Base-by-base conservation (phyloP, 176 grass and related monocot species). In the Triticum dicoccoides region DNA sequence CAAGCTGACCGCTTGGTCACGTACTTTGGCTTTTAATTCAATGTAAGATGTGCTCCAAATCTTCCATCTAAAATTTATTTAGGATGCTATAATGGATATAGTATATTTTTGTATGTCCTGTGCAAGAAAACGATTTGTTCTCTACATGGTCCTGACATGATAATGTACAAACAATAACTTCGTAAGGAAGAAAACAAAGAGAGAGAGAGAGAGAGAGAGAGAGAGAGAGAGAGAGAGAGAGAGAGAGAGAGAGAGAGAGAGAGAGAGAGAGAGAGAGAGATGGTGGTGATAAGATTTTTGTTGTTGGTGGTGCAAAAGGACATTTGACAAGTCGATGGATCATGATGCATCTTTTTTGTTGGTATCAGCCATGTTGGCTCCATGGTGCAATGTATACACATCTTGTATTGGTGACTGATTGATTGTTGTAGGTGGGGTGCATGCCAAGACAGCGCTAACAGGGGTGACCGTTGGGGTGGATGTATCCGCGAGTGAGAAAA, bases 391-490 rank as follows among this genome's bases (percentile, higher is more conserved):
- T 81, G 78, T 3, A 83, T 86, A 45, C 11, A 77, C 47, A 77
- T 77, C 25, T 59, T 59, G 18, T 5, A 18, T 10, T 54, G 8
- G 34, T 87, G 61, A 77, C 27, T 34, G 47, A 77, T 68, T 70
- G 64, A 77, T 80, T 68, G 17, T 30, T 79, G 84, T 80, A 98
- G 95, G 89, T 80, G 88, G 89, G 67, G 77, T 17, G 9, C 83
- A 92, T 15, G 87, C 66, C 9, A 94, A 88, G 85, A 94, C 97
- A 23, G 21, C 89, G 24, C 79, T 99, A 8, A 99, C 97, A 39
- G 97, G 97, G 69, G 92, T 94, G 11, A 81, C 92, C 0, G 87
- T 96, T 52, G 97, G 97, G 23, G 87, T 96, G 17, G 97, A 94
- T 23, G 94, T 99, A 9, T 81, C 87, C 1, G 83, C 76, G 1